These are phyloP conservation scores for Sporisorium exsertum DNA, from an alignment of 1,284 basidiomycete genomes.

Conservation along the genomic window DNA sequence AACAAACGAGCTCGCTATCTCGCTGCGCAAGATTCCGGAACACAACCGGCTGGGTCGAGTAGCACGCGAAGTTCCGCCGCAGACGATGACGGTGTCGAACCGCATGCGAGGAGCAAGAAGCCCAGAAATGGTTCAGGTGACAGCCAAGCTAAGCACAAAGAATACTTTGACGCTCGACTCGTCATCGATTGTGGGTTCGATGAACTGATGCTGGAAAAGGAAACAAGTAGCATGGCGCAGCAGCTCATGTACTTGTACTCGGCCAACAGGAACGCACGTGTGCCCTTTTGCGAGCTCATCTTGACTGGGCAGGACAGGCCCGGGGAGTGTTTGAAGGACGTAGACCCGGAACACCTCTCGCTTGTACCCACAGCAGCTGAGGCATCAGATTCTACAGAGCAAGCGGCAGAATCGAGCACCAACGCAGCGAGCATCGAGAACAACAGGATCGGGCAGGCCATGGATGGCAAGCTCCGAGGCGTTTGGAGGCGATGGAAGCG, in stretches of 20 bases:
- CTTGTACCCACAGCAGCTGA: constrained; percentile 14
- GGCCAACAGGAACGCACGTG: constrained; percentile 79
- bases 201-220: constrained; percentile 93
- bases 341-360: constrained; percentile 29
- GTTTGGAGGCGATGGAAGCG: constrained; percentile 83
- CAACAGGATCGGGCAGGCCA: constrained; percentile 77
- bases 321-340: constrained; percentile 28
- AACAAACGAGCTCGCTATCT: constrained; percentile 71
- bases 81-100: constrained; percentile 29
- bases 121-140: constrained; percentile 59
- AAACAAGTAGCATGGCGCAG: constrained; percentile 85
- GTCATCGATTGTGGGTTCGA: constrained; percentile 95
- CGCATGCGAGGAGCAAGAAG: constrained; percentile 67
- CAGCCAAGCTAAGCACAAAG: constrained; percentile 68
- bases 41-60: not conserved
- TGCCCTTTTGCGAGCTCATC: constrained; percentile 79
- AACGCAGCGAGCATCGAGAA: constrained; percentile 65
- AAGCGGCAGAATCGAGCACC: not conserved
- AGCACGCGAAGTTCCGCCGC: constrained; percentile 34
- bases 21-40: constrained; percentile 22
- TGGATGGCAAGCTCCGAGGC: constrained; percentile 80
- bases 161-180: constrained; percentile 75
- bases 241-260: constrained; percentile 92
- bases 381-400: not conserved
- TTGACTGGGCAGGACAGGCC: constrained; percentile 78